Percentiles rank a stretch among this genome's conserved stretches.
phyloP scores from a whole-genome alignment of 1,284 basidiomycete species.

The Erythrobasidium hasegawianum region DNA sequence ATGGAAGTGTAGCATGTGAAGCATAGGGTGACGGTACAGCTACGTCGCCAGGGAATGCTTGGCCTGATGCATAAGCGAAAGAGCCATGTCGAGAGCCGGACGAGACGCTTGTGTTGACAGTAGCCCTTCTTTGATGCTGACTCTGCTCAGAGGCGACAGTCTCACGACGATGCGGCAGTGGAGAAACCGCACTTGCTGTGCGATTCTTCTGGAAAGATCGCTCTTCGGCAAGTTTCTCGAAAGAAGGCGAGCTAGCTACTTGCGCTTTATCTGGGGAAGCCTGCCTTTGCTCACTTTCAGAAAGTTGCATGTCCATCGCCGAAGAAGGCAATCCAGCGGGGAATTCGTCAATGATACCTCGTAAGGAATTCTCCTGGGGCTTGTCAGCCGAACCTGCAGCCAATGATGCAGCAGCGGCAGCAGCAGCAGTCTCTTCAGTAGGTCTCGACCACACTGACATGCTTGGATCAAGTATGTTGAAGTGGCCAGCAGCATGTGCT shows the following conservation, averaged over 20 bases:
- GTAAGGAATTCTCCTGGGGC: conserved; percentile 27
- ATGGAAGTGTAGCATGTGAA: background rate
- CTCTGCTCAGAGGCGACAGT: conserved; percentile 1
- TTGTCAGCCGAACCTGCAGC: conserved; percentile 17
- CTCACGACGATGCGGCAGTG: background rate
- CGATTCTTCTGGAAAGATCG: background rate
- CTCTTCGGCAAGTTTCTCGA: background rate
- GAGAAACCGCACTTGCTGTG: conserved; percentile 4
- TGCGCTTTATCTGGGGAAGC: conserved; percentile 6
- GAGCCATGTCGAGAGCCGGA: conserved; percentile 1
- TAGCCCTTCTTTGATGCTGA: background rate
- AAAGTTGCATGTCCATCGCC: conserved; percentile 26
- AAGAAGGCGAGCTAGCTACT: background rate
- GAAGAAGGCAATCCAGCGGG: conserved; percentile 21
- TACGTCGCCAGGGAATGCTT: background rate
- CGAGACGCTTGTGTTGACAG: background rate
- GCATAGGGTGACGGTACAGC: conserved; percentile 1
- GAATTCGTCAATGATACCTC: conserved; percentile 26
- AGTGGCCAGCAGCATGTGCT: conserved; percentile 11
- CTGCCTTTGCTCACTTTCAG: conserved; percentile 25
- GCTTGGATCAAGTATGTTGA: conserved; percentile 29
- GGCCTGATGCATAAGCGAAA: background rate
- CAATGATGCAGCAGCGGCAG: conserved; percentile 19
- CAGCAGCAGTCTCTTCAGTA: conserved; percentile 32
- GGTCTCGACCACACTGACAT: conserved; percentile 32